These are phyloP conservation scores for Dendrobium huoshanense DNA, from an alignment of 106 monocot genomes.

Conservation along the genomic window DNA sequence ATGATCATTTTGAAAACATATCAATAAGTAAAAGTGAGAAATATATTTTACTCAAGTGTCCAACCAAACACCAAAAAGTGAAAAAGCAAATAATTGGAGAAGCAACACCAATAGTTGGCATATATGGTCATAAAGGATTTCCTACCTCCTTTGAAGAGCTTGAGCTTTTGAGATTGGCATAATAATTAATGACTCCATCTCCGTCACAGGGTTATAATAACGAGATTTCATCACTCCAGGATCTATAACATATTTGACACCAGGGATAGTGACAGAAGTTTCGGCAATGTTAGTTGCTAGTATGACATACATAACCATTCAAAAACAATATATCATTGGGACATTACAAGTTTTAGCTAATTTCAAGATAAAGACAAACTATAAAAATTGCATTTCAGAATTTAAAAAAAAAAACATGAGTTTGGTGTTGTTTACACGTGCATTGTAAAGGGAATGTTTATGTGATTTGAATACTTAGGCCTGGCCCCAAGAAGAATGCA, in stretches of 20 bases:
- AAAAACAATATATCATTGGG: neutral
- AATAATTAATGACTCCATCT: slow-evolving; percentile 80
- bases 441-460: neutral
- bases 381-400: neutral
- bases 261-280: slow-evolving; percentile 96
- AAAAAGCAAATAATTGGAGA: neutral
- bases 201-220: slow-evolving; percentile 76
- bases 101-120: neutral
- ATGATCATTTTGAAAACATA: neutral
- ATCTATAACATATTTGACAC: slow-evolving; percentile 94
- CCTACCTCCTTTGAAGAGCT: slow-evolving; percentile 90
- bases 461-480: neutral
- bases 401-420: neutral
- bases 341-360: neutral
- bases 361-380: neutral
- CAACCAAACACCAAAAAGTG: neutral
- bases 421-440: neutral
- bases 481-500: neutral
- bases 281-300: slow-evolving; percentile 98
- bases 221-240: slow-evolving; percentile 92
- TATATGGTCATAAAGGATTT: neutral
- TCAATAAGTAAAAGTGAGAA: neutral
- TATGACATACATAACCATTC: slow-evolving; percentile 42
- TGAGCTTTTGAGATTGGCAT: slow-evolving; percentile 94
- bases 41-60: no score